These are phyloP conservation scores for Colletotrichum sp. DNA, from an alignment of 2,329 filamentous ascomycete genomes.

Conservation along the genomic window DNA sequence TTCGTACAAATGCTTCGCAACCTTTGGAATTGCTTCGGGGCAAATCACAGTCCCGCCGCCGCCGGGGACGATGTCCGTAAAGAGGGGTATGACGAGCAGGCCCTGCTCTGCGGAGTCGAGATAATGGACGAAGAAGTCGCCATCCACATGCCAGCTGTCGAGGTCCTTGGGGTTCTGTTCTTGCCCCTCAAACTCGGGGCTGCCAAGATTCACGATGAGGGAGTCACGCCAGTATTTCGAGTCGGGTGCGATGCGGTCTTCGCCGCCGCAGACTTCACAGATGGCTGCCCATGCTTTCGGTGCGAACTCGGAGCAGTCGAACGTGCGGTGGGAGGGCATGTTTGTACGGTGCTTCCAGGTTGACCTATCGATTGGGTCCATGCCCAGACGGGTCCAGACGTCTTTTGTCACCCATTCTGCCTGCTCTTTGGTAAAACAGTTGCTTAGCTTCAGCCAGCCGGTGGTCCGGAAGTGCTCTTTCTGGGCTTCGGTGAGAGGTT, in stretches of 20 bases:
- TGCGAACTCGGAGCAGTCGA: constrained; percentile 60
- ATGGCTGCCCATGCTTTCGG: constrained; percentile 72
- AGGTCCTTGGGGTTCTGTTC: constrained; percentile 57
- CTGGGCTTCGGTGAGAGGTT: constrained; percentile 39
- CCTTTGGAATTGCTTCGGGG: constrained; percentile 58
- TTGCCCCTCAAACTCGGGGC: constrained; percentile 52
- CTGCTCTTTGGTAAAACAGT: constrained; percentile 42
- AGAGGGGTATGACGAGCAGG: constrained; percentile 70
- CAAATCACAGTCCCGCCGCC: constrained; percentile 72
- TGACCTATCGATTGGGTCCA: constrained; percentile 65
- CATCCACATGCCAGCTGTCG: constrained; percentile 70
- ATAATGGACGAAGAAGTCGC: constrained; percentile 76
- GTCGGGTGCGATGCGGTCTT: constrained; percentile 53
- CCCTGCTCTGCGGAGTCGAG: constrained; percentile 74
- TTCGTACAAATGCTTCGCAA: constrained; percentile 63
- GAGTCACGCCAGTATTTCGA: constrained; percentile 68
- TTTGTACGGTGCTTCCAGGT: constrained; percentile 70
- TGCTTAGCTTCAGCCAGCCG: constrained; percentile 39
- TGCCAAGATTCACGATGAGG: constrained; percentile 74
- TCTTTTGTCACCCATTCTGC: constrained; percentile 39
- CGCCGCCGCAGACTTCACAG: constrained; percentile 69
- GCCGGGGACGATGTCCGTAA: constrained; percentile 63
- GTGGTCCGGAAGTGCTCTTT: constrained; percentile 45
- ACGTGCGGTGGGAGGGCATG: constrained; percentile 66
- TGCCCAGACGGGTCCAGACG: constrained; percentile 70